Evolutionary conservation across 2,329 filamentous ascomycete species (phyloP), one percentile per base, ranked within the genome.

Genomic region (Xylariaceae sp.): DNA sequence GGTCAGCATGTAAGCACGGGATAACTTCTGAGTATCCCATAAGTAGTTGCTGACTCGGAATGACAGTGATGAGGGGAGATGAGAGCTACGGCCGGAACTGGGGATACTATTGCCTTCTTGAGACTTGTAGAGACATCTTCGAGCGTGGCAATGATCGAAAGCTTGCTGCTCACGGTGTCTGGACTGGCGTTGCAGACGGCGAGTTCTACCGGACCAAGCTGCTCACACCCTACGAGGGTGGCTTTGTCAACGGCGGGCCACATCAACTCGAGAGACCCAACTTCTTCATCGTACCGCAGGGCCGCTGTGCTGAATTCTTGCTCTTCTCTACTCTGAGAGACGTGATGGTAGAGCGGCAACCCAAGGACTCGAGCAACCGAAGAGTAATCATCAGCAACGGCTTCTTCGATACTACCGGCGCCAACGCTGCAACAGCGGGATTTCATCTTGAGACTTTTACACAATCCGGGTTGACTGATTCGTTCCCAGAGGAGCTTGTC

Each of bases 1-100:
- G 57, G 55, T 48, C 57, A 6, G 54, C 55, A 16, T 42, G 50
- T 55, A 48, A 54, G 51, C 21, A n/a, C n/a, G n/a, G n/a, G n/a
- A n/a, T n/a, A n/a, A n/a, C n/a, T n/a, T n/a, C n/a, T n/a, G n/a
- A n/a, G n/a, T n/a, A n/a, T n/a, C n/a, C n/a, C n/a, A n/a, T n/a
- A 21, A 20, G 12, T 20, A 17, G 7, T 22, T 36, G 32, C 44
- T 48, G 19, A 42, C 36, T 17, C 16, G 4, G 12, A 6, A 12
- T 19, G 23, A 25, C 38, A 55, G 54, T 61, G 37, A 51, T 61
- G 11, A 33, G 55, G 25, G 58, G 50, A 7, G 58, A 60, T 40
- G 58, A 61, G 40, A 58, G 53, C 38, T 60, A 61, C 37, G 58
- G 55, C 16, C 50, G 57, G 8, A 59, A 57, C 32, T 55, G 45